Percentiles rank a stretch among this genome's conserved stretches.
phyloP scores from a whole-genome alignment of 1,139 yeast species.

The Pichia sp. region DNA sequence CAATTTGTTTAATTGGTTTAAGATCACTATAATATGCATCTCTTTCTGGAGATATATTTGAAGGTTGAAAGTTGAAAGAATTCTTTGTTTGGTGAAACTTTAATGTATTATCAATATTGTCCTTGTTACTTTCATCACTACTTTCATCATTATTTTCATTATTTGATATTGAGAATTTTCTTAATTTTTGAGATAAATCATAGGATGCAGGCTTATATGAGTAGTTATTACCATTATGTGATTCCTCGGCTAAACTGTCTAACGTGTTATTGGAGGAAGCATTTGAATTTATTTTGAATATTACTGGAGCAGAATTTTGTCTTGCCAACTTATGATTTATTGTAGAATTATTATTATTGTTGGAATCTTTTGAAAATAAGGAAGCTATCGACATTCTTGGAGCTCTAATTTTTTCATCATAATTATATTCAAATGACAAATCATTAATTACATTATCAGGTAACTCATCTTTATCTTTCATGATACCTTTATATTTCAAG shows the following conservation, averaged over 20 bases:
- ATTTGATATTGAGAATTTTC: constrained; percentile 18
- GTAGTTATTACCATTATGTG: constrained; percentile 2
- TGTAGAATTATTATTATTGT: not conserved
- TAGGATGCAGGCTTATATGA: constrained; percentile 27
- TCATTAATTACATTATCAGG: constrained; percentile 23
- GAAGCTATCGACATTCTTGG: constrained; percentile 28
- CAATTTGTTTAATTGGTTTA: constrained; percentile 25
- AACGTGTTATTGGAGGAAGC: constrained; percentile 13
- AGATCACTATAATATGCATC: constrained; percentile 1
- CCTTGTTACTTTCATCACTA: not conserved
- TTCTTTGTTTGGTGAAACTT: not conserved
- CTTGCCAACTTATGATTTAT: not conserved
- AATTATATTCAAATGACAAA: constrained; percentile 25
- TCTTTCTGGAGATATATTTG: constrained; percentile 17
- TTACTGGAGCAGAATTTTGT: constrained; percentile 15
- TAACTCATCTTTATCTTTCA: constrained; percentile 26
- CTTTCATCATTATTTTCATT: not conserved
- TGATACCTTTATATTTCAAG: constrained; percentile 25
- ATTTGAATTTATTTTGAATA: constrained; percentile 7
- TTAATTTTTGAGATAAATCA: constrained; percentile 24
- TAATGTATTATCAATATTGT: not conserved
- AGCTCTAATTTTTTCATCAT: constrained; percentile 30
- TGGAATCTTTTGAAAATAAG: constrained; percentile 11
- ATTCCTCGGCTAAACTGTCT: constrained; percentile 14
- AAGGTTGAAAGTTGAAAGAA: constrained; percentile 7